Evolutionary conservation across 441 rosid species (phyloP).

Genomic region (Croton setiger): DNA sequence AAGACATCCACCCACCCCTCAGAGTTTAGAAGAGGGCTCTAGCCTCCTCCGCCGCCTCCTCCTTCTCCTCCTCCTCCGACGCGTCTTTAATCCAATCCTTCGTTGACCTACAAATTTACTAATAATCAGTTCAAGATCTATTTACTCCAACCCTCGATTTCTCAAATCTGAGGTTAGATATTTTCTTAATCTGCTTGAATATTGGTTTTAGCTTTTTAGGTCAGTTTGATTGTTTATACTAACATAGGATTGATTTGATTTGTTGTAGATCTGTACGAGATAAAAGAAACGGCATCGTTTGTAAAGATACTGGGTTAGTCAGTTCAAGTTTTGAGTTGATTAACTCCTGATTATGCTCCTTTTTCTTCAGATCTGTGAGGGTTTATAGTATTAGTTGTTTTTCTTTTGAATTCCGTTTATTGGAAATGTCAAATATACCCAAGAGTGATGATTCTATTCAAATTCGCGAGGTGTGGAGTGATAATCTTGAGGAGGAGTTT

Average conservation of each 20-base stretch:
- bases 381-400: constrained; percentile 28
- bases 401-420: constrained; percentile 21
- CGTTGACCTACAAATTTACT: constrained; percentile 27
- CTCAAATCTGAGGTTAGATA: constrained; percentile 46
- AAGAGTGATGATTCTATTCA: constrained; percentile 45
- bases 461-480: constrained; percentile 72
- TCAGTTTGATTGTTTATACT: constrained; percentile 5
- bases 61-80: not conserved
- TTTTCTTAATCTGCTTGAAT: not conserved
- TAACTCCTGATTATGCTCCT: constrained; percentile 25
- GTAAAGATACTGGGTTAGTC: not conserved
- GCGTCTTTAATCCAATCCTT: not conserved
- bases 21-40: not conserved
- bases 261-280: constrained; percentile 30
- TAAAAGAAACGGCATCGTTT: not conserved
- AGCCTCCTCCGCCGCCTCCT: not conserved
- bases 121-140: constrained; percentile 33
- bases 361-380: constrained; percentile 50
- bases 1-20: not conserved
- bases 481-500: constrained; percentile 59
- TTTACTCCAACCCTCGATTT: constrained; percentile 16
- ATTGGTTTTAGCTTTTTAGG: not conserved
- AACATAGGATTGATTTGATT: not conserved
- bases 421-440: constrained; percentile 38
- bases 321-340: constrained; percentile 22